Evolutionary conservation across 2,329 filamentous ascomycete genomes (phyloP).

Genomic region (Penicillium sclerotigenum): DNA sequence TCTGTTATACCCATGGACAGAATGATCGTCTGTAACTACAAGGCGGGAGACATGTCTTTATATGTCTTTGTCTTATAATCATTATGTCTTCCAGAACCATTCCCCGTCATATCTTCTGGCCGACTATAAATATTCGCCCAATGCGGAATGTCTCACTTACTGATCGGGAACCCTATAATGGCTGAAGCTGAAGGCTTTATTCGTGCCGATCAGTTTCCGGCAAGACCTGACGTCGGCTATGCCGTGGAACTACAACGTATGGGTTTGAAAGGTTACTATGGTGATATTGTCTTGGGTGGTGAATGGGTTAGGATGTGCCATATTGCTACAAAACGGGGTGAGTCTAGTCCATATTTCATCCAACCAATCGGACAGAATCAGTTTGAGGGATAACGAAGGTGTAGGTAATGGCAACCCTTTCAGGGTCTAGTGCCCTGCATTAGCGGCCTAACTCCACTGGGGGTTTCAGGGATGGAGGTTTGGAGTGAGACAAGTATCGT

Average conservation of each 20-base stretch:
- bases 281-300: background rate
- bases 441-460: background rate
- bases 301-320: background rate
- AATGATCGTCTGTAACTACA: background rate
- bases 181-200: background rate
- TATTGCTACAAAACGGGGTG: background rate
- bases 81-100: too few species aligned
- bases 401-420: background rate
- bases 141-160: conserved; percentile 12
- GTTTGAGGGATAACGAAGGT: background rate
- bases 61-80: too few species aligned
- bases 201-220: background rate
- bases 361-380: background rate
- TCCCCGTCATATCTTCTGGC: background rate
- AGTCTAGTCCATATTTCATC: background rate
- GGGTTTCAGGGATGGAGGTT: background rate
- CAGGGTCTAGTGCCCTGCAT: background rate
- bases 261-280: background rate
- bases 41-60: background rate
- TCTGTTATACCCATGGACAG: background rate
- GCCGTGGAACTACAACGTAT: background rate
- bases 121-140: background rate
- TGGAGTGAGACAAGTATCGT: background rate
- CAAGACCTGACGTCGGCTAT: background rate
- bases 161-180: background rate